Evolutionary conservation across 2,329 filamentous ascomycete genomes (phyloP), one percentile per base, ranked within the genome.

Genomic region (Tothia fuscella): DNA sequence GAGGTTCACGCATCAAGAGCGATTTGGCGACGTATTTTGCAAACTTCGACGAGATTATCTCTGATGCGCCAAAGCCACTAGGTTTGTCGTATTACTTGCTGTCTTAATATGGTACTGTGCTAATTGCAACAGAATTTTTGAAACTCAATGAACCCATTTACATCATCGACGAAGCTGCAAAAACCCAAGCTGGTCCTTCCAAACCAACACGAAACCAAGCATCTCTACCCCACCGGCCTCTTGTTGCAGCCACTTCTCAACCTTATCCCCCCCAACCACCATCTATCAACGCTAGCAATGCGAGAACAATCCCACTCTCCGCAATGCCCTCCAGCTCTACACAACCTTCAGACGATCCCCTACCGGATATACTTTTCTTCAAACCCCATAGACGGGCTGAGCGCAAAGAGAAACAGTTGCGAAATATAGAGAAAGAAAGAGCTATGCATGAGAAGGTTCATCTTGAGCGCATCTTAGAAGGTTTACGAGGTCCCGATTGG

Each of bases 31-130:
- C 78, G 36, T 96, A 94, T 63, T 95, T 96, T 56, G 79, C 83
- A 40, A 88, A 93, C 55, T 96, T 94, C 61, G 88, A 95, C 61
- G 85, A 93, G 57, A 76, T 95, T 50, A 86, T 96, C 63, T 87
- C 84, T 47, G 84, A 93, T 56, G 80, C 85, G 48, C n/a, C n/a
- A n/a, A n/a, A n/a, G n/a, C n/a, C n/a, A n/a, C n/a, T n/a, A n/a
- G n/a, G n/a, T n/a, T 51, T 80, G 87, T 88, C 51, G 55, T 28
- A 55, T 50, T 6, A 37, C 45, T 7, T 31, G 21, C 7, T 9
- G 30, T 9, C 12, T 17, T 38, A 32, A 38, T 10, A 12, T 30
- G 35, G 7, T 38, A 9, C 21, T n/a, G n/a, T n/a, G n/a, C n/a
- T n/a, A n/a, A n/a, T n/a, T n/a, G n/a, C n/a, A n/a, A n/a, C n/a